Conservation (phyloP, 192 early-diverging fungal genomes). For the Cetraspora pellucida region DNA sequence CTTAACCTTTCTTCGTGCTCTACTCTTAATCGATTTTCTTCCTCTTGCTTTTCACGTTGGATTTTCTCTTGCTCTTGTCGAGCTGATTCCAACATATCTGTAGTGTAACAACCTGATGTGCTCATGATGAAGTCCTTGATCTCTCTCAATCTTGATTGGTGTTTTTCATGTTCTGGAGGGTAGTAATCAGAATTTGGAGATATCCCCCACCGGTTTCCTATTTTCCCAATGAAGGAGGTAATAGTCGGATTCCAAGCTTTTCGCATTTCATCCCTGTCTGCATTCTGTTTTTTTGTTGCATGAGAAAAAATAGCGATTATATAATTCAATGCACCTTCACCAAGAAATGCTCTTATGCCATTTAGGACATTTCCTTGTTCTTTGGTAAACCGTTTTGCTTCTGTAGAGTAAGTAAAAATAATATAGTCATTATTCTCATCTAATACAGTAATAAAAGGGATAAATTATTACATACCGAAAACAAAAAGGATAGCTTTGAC, state of each 20-base stretch:
- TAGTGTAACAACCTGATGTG: constrained; percentile 8
- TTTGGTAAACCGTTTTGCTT: constrained; percentile 3
- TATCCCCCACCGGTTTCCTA: constrained; percentile 20
- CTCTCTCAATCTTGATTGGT: neutral
- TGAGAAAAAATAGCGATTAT: constrained; percentile 14
- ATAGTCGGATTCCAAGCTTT: constrained; percentile 10
- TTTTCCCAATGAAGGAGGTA: neutral
- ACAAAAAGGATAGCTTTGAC: constrained; percentile 30
- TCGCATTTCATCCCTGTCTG: neutral
- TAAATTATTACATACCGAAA: constrained; percentile 10
- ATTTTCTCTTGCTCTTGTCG: constrained; percentile 3
- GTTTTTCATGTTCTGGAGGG: neutral
- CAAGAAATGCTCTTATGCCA: constrained; percentile 6
- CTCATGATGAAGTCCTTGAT: constrained; percentile 7
- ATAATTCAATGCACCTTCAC: neutral
- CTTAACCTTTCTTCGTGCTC: constrained; percentile 14
- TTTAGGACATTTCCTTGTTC: constrained; percentile 21
- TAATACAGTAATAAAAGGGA: neutral
- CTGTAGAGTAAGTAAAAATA: constrained; percentile 21
- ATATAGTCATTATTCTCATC: neutral
- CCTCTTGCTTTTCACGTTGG: constrained; percentile 8
- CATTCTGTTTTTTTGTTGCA: constrained; percentile 10
- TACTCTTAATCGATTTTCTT: neutral
- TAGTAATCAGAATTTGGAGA: constrained; percentile 10
- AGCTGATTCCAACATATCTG: neutral